phyloP scores from a whole-genome alignment of 768 basidiomycete species.

The Lactarius hatsudake region DNA sequence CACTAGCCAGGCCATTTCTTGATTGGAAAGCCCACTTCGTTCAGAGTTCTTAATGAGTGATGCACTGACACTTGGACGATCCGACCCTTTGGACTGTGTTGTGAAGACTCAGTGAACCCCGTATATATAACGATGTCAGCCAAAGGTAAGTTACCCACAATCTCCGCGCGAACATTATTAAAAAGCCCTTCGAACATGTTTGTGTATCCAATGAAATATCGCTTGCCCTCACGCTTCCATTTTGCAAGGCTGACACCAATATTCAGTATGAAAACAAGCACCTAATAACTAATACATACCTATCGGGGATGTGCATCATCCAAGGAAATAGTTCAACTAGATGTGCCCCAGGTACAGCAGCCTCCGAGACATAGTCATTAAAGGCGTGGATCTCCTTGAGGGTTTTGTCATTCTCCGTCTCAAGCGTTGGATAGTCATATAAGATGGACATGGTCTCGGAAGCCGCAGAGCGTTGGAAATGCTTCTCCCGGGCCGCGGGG shows the following conservation, averaged over 20 bases:
- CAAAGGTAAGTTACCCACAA: slow-evolving; percentile 14
- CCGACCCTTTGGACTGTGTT: slow-evolving; percentile 10
- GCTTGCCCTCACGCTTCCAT: slow-evolving; percentile 30
- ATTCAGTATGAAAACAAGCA: background rate
- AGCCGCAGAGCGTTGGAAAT: slow-evolving; percentile 9
- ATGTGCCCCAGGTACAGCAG: slow-evolving; percentile 24
- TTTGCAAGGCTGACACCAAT: slow-evolving; percentile 20
- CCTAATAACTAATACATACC: background rate
- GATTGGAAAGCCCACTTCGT: slow-evolving; percentile 4
- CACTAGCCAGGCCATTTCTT: slow-evolving; percentile 22
- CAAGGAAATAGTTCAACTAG: slow-evolving; percentile 29
- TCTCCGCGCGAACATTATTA: slow-evolving; percentile 16
- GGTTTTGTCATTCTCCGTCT: slow-evolving; percentile 3
- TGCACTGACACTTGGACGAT: slow-evolving; percentile 12
- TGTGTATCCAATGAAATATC: slow-evolving; percentile 1
- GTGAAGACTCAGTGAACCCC: background rate
- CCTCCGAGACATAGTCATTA: background rate
- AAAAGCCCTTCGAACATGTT: slow-evolving; percentile 24
- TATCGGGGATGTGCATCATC: slow-evolving; percentile 20
- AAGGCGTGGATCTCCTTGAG: slow-evolving; percentile 6
- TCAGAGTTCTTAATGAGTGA: slow-evolving; percentile 11
- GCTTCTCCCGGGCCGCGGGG: background rate
- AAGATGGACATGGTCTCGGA: slow-evolving; percentile 10
- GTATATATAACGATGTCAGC: too few species aligned
- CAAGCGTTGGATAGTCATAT: slow-evolving; percentile 16